phyloP scores from a whole-genome alignment of 169 alveolate species.

The Plasmodium coatneyi region DNA sequence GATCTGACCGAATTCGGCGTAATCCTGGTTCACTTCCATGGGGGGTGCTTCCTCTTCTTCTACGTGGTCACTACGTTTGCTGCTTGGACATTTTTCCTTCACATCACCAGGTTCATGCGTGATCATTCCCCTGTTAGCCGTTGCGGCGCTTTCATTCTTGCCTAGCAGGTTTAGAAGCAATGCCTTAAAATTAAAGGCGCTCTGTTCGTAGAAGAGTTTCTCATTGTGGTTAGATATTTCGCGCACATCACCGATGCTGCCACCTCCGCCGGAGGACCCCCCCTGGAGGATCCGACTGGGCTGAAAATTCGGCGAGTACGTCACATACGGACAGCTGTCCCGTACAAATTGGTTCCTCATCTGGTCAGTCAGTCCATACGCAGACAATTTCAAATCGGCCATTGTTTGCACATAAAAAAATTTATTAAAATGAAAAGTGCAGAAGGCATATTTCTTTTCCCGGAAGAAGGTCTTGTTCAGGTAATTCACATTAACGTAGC shows the following conservation, averaged over 20 bases:
- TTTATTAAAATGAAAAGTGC: slow-evolving; percentile 26
- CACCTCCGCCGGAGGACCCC: background rate
- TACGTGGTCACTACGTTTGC: background rate
- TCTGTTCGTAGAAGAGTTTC: background rate
- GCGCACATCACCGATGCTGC: background rate
- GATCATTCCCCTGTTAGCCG: background rate
- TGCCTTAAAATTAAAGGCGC: background rate
- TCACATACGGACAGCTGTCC: slow-evolving; percentile 60
- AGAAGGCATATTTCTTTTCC: slow-evolving; percentile 20
- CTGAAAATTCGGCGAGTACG: slow-evolving; percentile 42
- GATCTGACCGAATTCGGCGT: background rate
- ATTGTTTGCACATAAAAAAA: slow-evolving; percentile 72
- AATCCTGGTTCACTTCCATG: background rate
- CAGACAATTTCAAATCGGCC: slow-evolving; percentile 27
- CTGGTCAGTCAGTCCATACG: slow-evolving; percentile 13
- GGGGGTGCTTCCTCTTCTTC: background rate
- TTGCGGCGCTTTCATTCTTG: background rate
- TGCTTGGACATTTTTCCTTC: background rate
- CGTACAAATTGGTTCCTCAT: slow-evolving; percentile 35
- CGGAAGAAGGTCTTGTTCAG: background rate
- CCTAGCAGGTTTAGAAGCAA: background rate
- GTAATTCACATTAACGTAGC: slow-evolving; percentile 11
- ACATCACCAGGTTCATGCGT: background rate
- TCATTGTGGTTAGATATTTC: background rate
- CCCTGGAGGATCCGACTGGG: slow-evolving; percentile 23